Percentiles rank a stretch among this genome's conserved stretches.
phyloP scores from a whole-genome alignment of 495 filamentous ascomycete species.

The Trichoderma parareesei region DNA sequence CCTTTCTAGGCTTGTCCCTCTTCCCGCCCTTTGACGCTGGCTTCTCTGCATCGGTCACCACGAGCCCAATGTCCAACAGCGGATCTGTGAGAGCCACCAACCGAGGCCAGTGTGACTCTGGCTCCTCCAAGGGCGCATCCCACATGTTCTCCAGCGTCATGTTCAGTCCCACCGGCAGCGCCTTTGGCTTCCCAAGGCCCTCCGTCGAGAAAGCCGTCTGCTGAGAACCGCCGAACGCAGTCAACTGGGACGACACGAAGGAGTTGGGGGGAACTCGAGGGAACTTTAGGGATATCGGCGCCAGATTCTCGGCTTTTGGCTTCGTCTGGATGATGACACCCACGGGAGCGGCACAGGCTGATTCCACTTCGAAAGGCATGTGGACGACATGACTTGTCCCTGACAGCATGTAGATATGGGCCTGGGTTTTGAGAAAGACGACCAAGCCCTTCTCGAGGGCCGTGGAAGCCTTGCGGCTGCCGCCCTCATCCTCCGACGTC shows the following conservation, averaged over 20 bases:
- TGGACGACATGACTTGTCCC: constrained; percentile 85
- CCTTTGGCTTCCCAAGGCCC: constrained; percentile 41
- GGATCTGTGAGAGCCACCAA: constrained; percentile 84
- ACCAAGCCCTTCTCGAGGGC: constrained; percentile 64
- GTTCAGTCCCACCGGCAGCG: constrained; percentile 36
- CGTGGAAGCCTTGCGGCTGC: constrained; percentile 13
- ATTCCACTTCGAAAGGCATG: constrained; percentile 89
- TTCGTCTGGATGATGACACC: constrained; percentile 84
- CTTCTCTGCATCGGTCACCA: constrained; percentile 49
- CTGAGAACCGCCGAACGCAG: constrained; percentile 37
- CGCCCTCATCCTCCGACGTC: constrained; percentile 34
- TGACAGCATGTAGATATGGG: constrained; percentile 85
- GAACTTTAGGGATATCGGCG: constrained; percentile 39
- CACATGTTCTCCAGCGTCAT: constrained; percentile 40
- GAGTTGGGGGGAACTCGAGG: constrained; percentile 67
- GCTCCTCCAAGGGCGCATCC: constrained; percentile 37
- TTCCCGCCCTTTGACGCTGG: constrained; percentile 17
- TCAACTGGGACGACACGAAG: constrained; percentile 60
- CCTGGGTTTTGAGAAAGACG: constrained; percentile 85
- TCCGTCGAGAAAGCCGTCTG: constrained; percentile 45
- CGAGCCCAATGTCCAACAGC: constrained; percentile 73
- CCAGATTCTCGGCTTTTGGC: constrained; percentile 29
- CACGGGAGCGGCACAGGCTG: constrained; percentile 68
- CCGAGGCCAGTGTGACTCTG: constrained; percentile 58
- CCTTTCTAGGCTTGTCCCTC: constrained; percentile 18